Evolutionary conservation across 1,139 yeast genomes (phyloP).

Genomic region (Taphrina deformans): DNA sequence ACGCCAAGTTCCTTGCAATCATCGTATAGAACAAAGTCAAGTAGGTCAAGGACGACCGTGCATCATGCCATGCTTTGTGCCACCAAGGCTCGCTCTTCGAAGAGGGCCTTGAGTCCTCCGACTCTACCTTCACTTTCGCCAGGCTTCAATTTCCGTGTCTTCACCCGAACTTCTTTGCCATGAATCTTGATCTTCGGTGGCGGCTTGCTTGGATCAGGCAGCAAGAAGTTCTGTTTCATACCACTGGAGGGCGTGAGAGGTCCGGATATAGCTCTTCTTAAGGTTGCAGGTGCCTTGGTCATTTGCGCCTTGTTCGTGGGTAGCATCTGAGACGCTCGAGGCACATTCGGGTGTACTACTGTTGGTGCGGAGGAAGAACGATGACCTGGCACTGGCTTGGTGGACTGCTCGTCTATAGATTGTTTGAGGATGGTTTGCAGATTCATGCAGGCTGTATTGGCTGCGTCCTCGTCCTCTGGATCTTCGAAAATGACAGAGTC

Average conservation of each 20-base stretch:
- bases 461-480: slow-evolving; percentile 8
- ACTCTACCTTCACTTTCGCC: slow-evolving; percentile 17
- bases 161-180: neutral
- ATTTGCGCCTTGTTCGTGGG: neutral
- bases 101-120: slow-evolving; percentile 20
- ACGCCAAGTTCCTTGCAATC: no score
- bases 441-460: neutral
- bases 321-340: no score
- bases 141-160: neutral
- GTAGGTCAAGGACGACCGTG: neutral
- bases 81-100: slow-evolving; percentile 25
- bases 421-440: neutral
- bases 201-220: neutral
- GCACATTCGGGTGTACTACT: neutral
- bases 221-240: slow-evolving; percentile 16
- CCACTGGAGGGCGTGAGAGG: slow-evolving; percentile 22
- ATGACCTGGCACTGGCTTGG: neutral
- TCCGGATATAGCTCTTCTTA: slow-evolving; percentile 27
- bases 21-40: no score
- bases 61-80: slow-evolving; percentile 12
- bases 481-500: slow-evolving; percentile 6
- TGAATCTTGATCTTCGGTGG: slow-evolving; percentile 24
- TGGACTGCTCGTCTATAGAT: neutral
- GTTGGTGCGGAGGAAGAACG: neutral
- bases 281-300: neutral